phyloP scores from a whole-genome alignment of 129 eudicot species.

The Heracleum sosnowskyi region DNA sequence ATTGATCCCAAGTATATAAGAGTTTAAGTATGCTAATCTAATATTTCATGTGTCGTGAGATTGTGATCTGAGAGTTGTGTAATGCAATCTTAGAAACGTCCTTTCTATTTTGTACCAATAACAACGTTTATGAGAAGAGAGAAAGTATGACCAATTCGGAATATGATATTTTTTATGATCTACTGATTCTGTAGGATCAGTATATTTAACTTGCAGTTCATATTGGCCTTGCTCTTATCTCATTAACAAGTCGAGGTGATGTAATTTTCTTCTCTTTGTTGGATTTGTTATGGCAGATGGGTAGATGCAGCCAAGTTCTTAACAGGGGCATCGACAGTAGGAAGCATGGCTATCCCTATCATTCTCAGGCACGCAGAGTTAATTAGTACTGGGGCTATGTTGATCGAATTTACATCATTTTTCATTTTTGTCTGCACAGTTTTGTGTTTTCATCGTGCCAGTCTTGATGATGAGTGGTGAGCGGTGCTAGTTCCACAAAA shows the following conservation, averaged over 20 bases:
- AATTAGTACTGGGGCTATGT: constrained; percentile 85
- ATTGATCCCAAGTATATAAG: not conserved
- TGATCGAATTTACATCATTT: constrained; percentile 81
- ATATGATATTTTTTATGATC: not conserved
- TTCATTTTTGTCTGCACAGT: constrained; percentile 88
- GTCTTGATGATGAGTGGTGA: constrained; percentile 96
- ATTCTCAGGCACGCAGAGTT: constrained; percentile 79
- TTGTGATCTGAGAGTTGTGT: not conserved
- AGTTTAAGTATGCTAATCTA: not conserved
- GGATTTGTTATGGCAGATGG: constrained; percentile 53
- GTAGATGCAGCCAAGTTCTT: constrained; percentile 87
- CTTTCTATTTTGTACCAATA: not conserved
- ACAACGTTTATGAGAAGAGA: not conserved
- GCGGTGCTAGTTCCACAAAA: not conserved
- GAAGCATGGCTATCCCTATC: constrained; percentile 91
- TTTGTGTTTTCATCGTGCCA: constrained; percentile 93
- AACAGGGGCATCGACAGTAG: constrained; percentile 95
- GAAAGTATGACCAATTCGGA: not conserved
- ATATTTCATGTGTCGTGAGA: not conserved
- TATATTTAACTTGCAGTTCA: not conserved
- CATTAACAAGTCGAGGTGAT: not conserved
- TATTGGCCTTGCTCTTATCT: not conserved
- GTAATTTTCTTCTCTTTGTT: not conserved
- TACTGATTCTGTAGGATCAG: not conserved
- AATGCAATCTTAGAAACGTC: not conserved